Conservation (phyloP, 2,329 filamentous ascomycete genomes). For the Hymenoscyphus fraxineus region DNA sequence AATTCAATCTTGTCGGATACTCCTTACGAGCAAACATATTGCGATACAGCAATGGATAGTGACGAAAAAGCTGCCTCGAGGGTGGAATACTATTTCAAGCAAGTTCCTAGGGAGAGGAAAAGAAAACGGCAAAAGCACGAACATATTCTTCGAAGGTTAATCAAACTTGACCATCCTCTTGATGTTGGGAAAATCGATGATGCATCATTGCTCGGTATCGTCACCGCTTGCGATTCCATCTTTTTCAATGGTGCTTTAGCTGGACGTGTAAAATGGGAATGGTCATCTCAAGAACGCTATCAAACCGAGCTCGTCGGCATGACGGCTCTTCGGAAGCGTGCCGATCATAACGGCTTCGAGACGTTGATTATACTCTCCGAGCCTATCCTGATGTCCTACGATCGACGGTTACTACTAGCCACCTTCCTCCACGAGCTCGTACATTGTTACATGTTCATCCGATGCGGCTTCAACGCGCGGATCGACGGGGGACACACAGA, state of each 20-base stretch:
- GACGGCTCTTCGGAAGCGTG: slow-evolving; percentile 49
- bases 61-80: slow-evolving; percentile 25
- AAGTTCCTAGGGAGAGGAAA: slow-evolving; percentile 17
- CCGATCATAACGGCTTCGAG: slow-evolving; percentile 49
- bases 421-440: slow-evolving; percentile 66
- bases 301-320: slow-evolving; percentile 57
- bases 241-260: slow-evolving; percentile 57
- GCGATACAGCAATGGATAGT: slow-evolving; percentile 20
- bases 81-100: slow-evolving; percentile 24
- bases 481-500: slow-evolving; percentile 56
- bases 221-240: slow-evolving; percentile 57
- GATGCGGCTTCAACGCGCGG: slow-evolving; percentile 55
- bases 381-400: slow-evolving; percentile 56
- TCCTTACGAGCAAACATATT: slow-evolving; percentile 19
- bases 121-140: slow-evolving; percentile 38
- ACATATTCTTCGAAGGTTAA: slow-evolving; percentile 55
- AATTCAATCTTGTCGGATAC: slow-evolving; percentile 32
- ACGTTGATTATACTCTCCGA: slow-evolving; percentile 59
- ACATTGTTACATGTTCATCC: slow-evolving; percentile 63
- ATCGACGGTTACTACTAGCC: slow-evolving; percentile 57
- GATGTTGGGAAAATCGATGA: slow-evolving; percentile 53
- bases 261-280: slow-evolving; percentile 59
- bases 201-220: slow-evolving; percentile 53
- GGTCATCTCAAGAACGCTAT: slow-evolving; percentile 52
- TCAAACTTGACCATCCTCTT: slow-evolving; percentile 47